Evolutionary conservation across 768 basidiomycete species (phyloP), one percentile per base, ranked within the genome.

Genomic region (Lactarius hengduanensis): DNA sequence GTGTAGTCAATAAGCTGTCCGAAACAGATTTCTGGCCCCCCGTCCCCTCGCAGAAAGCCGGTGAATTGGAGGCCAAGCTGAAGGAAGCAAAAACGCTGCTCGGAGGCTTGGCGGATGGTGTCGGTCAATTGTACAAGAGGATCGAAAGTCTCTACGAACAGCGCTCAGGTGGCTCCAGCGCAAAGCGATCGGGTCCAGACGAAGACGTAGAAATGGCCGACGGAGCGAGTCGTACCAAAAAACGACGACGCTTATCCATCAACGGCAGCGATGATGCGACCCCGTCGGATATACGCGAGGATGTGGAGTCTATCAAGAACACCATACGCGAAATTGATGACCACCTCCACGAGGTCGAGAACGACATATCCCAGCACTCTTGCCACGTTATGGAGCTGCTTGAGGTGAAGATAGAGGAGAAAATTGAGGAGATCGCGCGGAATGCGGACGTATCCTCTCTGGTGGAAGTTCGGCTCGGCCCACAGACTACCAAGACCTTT

Each of bases 21-120:
- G 76, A 75, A 30, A 71, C 73, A 56, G 74, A 74, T 20, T 81
- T 79, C 65, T 82, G 81, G 81, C 81, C 80, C 6, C 57, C 76
- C 38, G n/a, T 78, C 3, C 73, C 71, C 26, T 59, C 64, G 7
- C 67, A 74, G n/a, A 72, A 73, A 20, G 57, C 74, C 18, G 67
- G 71, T n/a, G 63, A 61, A 13, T 22, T 72, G 40, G 70, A 74
- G 20, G 20, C 40, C 28, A 74, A 75, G 61, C 64, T 68, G 57
- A 34, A 40, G n/a, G 68, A 73, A 16, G 66, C 72, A 30, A 76
- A 74, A 62, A 75, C 76, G 45, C 70, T 75, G 34, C 71, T 76
- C 34, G 67, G 66, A 47, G 75, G 74, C n/a, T 73, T 82, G 61
- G 74, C 72, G 40, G 66, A 58, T 30, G 60, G 54, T 1, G 66